Percentiles rank a stretch among this genome's conserved stretches.
These are phyloP conservation scores for Plasmodium coatneyi DNA, from an alignment of 169 alveolate genomes.

Conservation along the genomic window DNA sequence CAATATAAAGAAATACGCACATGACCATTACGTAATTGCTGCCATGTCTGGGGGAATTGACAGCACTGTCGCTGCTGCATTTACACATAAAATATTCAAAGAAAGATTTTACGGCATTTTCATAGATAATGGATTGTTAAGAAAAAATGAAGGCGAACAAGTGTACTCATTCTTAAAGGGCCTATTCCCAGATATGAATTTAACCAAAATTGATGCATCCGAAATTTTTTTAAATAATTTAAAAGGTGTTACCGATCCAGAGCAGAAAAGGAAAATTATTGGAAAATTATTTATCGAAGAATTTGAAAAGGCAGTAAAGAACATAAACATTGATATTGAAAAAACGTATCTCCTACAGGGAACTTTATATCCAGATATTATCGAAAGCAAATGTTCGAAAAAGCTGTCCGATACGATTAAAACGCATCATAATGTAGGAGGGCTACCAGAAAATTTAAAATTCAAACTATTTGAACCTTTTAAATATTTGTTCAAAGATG, in stretches of 20 bases:
- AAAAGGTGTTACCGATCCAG: conserved; percentile 83
- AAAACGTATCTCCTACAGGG: conserved; percentile 84
- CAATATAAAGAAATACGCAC: conserved; percentile 65
- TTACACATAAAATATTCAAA: conserved; percentile 81
- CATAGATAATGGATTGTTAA: conserved; percentile 84
- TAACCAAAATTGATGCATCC: conserved; percentile 80
- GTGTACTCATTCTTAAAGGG: conserved; percentile 78
- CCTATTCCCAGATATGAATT: conserved; percentile 82
- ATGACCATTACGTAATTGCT: conserved; percentile 80
- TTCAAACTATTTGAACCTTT: conserved; percentile 85
- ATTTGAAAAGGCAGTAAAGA: conserved; percentile 82
- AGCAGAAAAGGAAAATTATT: conserved; percentile 81
- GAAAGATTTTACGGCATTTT: conserved; percentile 83
- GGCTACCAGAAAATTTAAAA: conserved; percentile 81
- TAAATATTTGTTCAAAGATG: conserved; percentile 82
- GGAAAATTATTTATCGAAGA: conserved; percentile 85
- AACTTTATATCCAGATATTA: conserved; percentile 84
- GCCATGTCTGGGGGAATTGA: conserved; percentile 88
- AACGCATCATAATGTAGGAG: conserved; percentile 87
- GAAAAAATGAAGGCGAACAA: conserved; percentile 82
- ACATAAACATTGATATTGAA: conserved; percentile 78
- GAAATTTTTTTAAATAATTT: conserved; percentile 78
- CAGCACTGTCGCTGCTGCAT: conserved; percentile 86
- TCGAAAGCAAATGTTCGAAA: conserved; percentile 81
- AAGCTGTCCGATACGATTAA: conserved; percentile 80